A percentile compares a stretch with the other conserved stretches of the same genome.
Evolutionary conservation across 345 rosid genomes (phyloP).

Genomic region (Sisymbrium irio): DNA sequence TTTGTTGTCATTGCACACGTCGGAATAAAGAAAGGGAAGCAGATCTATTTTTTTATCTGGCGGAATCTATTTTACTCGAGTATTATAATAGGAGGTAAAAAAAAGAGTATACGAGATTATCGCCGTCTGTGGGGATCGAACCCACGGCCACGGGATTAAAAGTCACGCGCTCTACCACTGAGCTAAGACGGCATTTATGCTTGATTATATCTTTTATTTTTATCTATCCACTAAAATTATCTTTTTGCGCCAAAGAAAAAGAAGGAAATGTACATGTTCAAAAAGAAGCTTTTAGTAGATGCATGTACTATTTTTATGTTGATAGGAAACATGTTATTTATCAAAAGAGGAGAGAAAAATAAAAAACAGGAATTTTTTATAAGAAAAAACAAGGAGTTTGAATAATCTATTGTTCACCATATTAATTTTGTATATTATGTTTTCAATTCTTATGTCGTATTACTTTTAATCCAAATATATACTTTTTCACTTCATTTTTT

Average conservation of each 20-base stretch:
- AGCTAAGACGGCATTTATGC: neutral
- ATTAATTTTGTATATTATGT: too few species aligned
- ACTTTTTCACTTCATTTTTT: too few species aligned
- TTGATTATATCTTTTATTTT: too few species aligned
- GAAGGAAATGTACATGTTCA: too few species aligned
- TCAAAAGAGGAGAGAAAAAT: too few species aligned
- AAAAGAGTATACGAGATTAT: neutral
- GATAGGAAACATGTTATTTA: too few species aligned
- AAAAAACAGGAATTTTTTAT: too few species aligned
- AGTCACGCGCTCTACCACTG: constrained; percentile 4
- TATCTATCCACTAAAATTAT: too few species aligned
- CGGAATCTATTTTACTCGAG: neutral
- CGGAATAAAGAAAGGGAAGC: neutral
- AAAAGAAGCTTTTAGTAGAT: too few species aligned
- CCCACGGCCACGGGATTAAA: constrained; percentile 1
- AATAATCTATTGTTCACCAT: neutral
- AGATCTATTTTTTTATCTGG: neutral
- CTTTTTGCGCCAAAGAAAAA: too few species aligned
- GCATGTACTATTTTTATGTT: too few species aligned
- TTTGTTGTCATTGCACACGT: constrained; percentile 5
- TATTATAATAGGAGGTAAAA: neutral
- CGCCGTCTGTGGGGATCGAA: constrained; percentile 1
- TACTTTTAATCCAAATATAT: neutral
- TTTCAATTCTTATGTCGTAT: too few species aligned
- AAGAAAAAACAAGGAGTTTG: neutral